Evolutionary conservation across 768 basidiomycete species (phyloP).

Genomic region (Psilocybe sp.): DNA sequence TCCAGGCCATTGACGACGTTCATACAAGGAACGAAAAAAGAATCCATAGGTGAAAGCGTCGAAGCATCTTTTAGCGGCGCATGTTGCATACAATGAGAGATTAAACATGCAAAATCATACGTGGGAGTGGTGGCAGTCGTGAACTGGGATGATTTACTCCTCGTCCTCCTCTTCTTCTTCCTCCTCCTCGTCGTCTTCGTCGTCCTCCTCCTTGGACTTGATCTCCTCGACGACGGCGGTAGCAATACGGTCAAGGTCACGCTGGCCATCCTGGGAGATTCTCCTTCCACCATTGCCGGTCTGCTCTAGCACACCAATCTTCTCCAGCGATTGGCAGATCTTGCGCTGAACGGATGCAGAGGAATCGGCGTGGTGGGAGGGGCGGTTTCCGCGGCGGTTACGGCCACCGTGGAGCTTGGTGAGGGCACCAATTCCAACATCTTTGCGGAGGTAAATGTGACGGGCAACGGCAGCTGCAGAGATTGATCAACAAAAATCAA

Average conservation of each 20-base stretch:
- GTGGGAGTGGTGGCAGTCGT: slow-evolving; percentile 9
- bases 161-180: slow-evolving; percentile 60
- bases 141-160: slow-evolving; percentile 26
- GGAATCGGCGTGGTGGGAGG: slow-evolving; percentile 87
- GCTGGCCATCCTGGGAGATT: slow-evolving; percentile 95
- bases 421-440: slow-evolving; percentile 90
- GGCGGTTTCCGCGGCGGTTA: slow-evolving; percentile 94
- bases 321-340: slow-evolving; percentile 95
- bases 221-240: slow-evolving; percentile 82
- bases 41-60: slow-evolving; percentile 2
- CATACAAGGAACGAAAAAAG: not conserved
- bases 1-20: too few relatives aligned
- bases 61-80: slow-evolving; percentile 32
- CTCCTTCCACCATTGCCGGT: slow-evolving; percentile 91
- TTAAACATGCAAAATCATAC: slow-evolving; percentile 40
- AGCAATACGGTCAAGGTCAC: slow-evolving; percentile 92
- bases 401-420: slow-evolving; percentile 96
- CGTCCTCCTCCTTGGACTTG: slow-evolving; percentile 73
- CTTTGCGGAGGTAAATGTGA: slow-evolving; percentile 99
- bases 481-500: slow-evolving; percentile 3
- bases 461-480: slow-evolving; percentile 87
- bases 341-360: slow-evolving; percentile 91
- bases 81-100: slow-evolving; percentile 38
- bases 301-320: slow-evolving; percentile 96
- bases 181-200: slow-evolving; percentile 70